These are phyloP conservation scores for Botrytis galanthina DNA, from an alignment of 2,329 filamentous ascomycete species.

Conservation along the genomic window DNA sequence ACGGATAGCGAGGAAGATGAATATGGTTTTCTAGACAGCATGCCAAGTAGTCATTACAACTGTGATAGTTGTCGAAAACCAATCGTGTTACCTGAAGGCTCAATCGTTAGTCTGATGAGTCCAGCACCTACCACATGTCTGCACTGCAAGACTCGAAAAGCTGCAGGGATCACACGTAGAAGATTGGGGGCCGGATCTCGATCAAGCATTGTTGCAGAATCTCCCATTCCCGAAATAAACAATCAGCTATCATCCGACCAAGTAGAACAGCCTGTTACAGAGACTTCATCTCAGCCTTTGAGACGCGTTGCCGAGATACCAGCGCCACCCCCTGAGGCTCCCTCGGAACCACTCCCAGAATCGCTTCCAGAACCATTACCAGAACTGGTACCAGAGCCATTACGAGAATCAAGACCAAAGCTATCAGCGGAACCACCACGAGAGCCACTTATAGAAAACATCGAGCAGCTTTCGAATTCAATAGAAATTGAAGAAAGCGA, in stretches of 20 bases:
- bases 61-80: constrained; percentile 10
- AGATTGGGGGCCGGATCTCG: background rate
- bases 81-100: constrained; percentile 4
- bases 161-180: background rate
- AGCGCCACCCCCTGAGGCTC: background rate
- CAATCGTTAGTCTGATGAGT: background rate
- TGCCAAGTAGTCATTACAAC: background rate
- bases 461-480: background rate
- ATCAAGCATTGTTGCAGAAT: background rate
- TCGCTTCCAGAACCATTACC: too few species aligned
- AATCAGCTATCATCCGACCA: background rate
- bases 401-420: background rate
- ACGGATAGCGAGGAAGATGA: constrained; percentile 1
- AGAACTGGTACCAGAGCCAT: background rate
- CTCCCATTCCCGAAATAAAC: too few species aligned
- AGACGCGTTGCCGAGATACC: background rate
- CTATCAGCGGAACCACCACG: too few species aligned
- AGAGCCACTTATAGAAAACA: too few species aligned
- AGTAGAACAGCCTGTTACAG: background rate
- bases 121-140: background rate
- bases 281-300: background rate
- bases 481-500: background rate
- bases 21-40: background rate
- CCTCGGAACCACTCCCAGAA: background rate
- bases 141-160: background rate